These are phyloP conservation scores for Xylariaceae sp. DNA, from an alignment of 2,329 filamentous ascomycete genomes.

Conservation along the genomic window DNA sequence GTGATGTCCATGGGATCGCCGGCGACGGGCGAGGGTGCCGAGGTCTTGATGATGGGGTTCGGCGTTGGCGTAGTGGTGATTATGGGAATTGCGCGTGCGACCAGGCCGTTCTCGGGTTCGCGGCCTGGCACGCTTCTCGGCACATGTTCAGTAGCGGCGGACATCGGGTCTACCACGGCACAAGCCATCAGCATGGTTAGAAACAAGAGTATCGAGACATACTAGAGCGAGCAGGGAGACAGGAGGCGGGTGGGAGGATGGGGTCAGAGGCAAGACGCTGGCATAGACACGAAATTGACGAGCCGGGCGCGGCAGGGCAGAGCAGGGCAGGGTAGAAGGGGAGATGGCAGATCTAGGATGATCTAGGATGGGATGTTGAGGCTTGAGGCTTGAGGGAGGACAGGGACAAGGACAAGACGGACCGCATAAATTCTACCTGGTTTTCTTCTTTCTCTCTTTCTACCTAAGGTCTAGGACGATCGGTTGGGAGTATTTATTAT, in stretches of 20 bases:
- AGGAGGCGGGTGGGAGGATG: constrained; percentile 1
- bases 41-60: constrained; percentile 53
- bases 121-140: constrained; percentile 40
- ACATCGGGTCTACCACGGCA: constrained; percentile 43
- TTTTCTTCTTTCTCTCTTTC: constrained; percentile 1
- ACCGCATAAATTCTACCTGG: constrained; percentile 19
- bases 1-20: constrained; percentile 59
- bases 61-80: constrained; percentile 33
- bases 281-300: not conserved
- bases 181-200: constrained; percentile 23
- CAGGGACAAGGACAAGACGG: constrained; percentile 5
- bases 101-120: constrained; percentile 42
- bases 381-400: not conserved
- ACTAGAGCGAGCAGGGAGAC: constrained; percentile 21
- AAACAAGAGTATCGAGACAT: constrained; percentile 17
- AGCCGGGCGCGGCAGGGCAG: constrained; percentile 1
- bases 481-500: constrained; percentile 15
- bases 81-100: constrained; percentile 53
- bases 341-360: constrained; percentile 9
- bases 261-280: constrained; percentile 4
- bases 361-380: not conserved
- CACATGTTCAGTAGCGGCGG: constrained; percentile 47
- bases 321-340: not conserved
- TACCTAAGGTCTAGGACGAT: constrained; percentile 7
- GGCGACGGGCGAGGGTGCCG: constrained; percentile 48